A percentile compares a stretch with the other conserved stretches of the same genome.
phyloP scores from a whole-genome alignment of 2,329 filamentous ascomycete genomes.

The Nigrospora oryzae region DNA sequence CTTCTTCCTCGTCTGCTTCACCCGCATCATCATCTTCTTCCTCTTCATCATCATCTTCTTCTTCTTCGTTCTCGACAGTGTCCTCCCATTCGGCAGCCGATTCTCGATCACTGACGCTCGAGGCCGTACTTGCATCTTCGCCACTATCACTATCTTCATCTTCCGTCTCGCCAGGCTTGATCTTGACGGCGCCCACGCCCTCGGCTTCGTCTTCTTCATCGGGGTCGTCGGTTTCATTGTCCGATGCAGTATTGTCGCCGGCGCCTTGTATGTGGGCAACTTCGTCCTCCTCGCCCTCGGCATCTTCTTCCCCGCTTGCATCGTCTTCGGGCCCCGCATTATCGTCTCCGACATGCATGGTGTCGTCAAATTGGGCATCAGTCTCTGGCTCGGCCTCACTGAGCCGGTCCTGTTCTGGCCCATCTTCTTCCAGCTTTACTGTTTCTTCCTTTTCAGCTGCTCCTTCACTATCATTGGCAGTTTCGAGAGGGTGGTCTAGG shows the following conservation, averaged over 20 bases:
- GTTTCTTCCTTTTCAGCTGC: too few species aligned
- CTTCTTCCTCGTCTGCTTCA: slow-evolving; percentile 29
- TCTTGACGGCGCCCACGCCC: slow-evolving; percentile 48
- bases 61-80: slow-evolving; percentile 18
- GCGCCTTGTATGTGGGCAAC: slow-evolving; percentile 34
- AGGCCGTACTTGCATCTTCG: slow-evolving; percentile 16
- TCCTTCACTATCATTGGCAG: too few species aligned
- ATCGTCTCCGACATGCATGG: slow-evolving; percentile 11
- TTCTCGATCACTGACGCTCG: slow-evolving; percentile 16
- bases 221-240: slow-evolving; percentile 8
- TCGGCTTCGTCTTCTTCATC: slow-evolving; percentile 39
- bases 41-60: slow-evolving; percentile 21
- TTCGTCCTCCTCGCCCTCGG: slow-evolving; percentile 14
- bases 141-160: slow-evolving; percentile 31
- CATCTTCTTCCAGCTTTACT: neutral
- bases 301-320: slow-evolving; percentile 22
- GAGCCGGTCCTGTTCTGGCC: neutral
- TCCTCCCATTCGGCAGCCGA: slow-evolving; percentile 21
- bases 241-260: slow-evolving; percentile 23
- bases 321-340: slow-evolving; percentile 14
- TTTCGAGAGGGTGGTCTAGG: too few species aligned
- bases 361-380: slow-evolving; percentile 11
- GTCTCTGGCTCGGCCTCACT: slow-evolving; percentile 4
- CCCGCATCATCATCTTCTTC: slow-evolving; percentile 27
- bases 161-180: slow-evolving; percentile 42